These are phyloP conservation scores for Gypsophila paniculata DNA, from an alignment of 179 eudicot genomes.

Conservation along the genomic window DNA sequence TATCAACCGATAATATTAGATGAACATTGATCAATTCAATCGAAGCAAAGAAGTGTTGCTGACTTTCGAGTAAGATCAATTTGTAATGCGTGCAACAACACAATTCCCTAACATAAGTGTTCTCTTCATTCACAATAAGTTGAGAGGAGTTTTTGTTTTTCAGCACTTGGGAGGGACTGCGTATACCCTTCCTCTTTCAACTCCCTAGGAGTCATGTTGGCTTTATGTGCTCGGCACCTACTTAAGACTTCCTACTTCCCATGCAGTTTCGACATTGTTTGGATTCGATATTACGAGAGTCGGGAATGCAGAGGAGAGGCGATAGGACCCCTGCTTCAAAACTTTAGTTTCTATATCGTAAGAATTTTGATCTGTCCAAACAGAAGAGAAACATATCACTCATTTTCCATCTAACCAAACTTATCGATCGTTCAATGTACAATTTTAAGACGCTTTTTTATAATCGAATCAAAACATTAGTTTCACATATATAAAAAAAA, in stretches of 20 bases:
- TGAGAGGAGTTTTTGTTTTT: constrained; percentile 20
- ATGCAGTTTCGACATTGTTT: constrained; percentile 7
- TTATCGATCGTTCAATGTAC: no score
- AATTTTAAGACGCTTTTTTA: no score
- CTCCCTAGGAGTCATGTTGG: constrained; percentile 24
- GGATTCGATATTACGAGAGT: not conserved
- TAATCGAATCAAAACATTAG: not conserved
- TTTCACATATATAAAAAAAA: no score
- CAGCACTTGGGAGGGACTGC: constrained; percentile 22
- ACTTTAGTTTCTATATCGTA: no score
- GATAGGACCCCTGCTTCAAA: no score
- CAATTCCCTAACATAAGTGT: constrained; percentile 25
- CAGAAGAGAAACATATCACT: no score
- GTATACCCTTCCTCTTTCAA: constrained; percentile 14
- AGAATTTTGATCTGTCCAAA: no score
- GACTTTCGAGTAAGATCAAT: constrained; percentile 21
- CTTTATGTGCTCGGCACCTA: constrained; percentile 30
- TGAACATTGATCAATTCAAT: not conserved
- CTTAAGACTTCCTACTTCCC: constrained; percentile 1
- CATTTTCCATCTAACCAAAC: no score
- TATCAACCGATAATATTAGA: no score
- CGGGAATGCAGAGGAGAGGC: not conserved
- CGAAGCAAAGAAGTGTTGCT: constrained; percentile 7
- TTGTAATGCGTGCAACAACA: constrained; percentile 24
- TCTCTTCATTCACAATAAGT: constrained; percentile 13